phyloP scores from a whole-genome alignment of 208 protist species.

The Lotmaria passim region DNA sequence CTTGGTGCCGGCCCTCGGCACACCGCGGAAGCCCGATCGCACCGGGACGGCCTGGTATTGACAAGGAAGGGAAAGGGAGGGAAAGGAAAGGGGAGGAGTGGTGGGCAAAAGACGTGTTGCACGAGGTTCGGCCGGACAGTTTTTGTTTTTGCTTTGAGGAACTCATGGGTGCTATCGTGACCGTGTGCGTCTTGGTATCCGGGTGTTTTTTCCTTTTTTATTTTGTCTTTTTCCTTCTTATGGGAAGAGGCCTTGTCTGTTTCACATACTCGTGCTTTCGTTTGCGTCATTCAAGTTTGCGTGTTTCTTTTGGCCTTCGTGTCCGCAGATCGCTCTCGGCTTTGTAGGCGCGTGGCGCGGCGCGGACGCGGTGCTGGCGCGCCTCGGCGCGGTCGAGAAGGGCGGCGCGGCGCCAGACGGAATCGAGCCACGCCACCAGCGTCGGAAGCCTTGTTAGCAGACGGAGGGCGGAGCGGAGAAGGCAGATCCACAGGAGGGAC shows the following conservation, averaged over 20 bases:
- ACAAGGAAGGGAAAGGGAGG: no score
- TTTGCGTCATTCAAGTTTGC: not conserved
- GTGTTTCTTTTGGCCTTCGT: not conserved
- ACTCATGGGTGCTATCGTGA: no score
- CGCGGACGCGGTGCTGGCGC: not conserved
- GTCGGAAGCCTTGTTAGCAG: not conserved
- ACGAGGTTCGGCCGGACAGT: no score
- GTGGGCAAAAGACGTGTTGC: no score
- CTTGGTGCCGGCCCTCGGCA: no score
- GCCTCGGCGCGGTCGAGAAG: not conserved
- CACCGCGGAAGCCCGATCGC: no score
- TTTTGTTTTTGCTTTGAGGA: no score
- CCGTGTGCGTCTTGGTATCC: not conserved
- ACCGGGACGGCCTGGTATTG: no score
- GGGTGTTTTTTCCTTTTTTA: not conserved
- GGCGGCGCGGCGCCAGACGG: not conserved
- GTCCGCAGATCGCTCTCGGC: not conserved
- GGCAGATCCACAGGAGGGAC: constrained; percentile 13
- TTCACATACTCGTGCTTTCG: not conserved
- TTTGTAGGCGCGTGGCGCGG: constrained; percentile 12
- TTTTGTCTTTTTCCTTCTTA: not conserved
- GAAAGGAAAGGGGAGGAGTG: no score
- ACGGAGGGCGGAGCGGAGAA: not conserved
- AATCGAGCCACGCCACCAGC: not conserved
- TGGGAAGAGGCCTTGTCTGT: not conserved